Evolutionary conservation across 2,329 filamentous ascomycete species (phyloP).

Genomic region (Fulvia fulva): DNA sequence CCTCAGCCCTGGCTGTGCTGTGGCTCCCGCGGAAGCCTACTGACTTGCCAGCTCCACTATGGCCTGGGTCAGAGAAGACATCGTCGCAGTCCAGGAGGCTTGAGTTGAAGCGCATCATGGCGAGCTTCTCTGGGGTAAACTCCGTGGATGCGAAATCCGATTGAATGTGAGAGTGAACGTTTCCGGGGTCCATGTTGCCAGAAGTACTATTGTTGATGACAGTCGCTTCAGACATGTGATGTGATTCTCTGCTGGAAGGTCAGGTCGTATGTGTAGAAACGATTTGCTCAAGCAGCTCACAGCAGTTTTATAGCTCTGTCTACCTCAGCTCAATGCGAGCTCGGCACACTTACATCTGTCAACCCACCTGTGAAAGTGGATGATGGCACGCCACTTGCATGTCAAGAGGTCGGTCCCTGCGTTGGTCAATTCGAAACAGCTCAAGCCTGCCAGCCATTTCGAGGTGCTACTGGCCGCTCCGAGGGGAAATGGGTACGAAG

Average conservation of each 20-base stretch:
- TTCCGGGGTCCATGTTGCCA: background rate
- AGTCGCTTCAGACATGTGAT: background rate
- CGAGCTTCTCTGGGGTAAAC: constrained; percentile 24
- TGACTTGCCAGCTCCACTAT: constrained; percentile 3
- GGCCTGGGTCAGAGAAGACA: constrained; percentile 22
- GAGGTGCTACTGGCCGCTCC: background rate
- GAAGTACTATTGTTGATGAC: background rate
- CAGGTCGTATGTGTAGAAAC: background rate
- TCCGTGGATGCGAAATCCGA: background rate
- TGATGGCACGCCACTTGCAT: background rate
- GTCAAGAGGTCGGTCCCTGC: background rate
- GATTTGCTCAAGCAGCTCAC: background rate
- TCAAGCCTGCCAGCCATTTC: background rate
- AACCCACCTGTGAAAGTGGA: background rate
- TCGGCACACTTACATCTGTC: background rate
- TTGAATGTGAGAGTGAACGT: background rate
- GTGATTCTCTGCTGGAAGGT: background rate
- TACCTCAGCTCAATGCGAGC: background rate
- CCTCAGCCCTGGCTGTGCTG: constrained; percentile 7
- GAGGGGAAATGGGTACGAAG: background rate
- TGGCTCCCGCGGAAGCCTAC: constrained; percentile 7
- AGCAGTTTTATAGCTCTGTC: background rate
- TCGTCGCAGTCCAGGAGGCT: constrained; percentile 16
- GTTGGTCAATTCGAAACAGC: background rate
- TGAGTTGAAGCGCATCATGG: constrained; percentile 20